These are phyloP conservation scores for Hemileia vastatrix DNA, from an alignment of 1,284 basidiomycete species.

Conservation along the genomic window DNA sequence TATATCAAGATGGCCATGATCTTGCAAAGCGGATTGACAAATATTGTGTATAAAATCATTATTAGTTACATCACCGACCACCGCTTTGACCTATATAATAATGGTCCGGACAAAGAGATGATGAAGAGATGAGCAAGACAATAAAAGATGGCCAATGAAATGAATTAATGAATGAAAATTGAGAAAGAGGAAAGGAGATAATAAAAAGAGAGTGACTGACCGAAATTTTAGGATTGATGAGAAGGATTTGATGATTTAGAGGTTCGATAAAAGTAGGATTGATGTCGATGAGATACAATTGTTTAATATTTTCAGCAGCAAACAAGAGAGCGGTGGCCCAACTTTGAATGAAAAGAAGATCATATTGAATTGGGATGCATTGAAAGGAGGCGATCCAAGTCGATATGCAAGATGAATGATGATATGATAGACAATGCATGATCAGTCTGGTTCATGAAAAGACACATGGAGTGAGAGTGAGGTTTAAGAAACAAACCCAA, in stretches of 20 bases:
- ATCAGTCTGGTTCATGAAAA: background rate
- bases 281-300: constrained; percentile 37
- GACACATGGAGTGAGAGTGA: too few relatives aligned
- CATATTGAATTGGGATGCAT: background rate
- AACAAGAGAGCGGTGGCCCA: constrained; percentile 32
- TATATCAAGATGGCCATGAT: constrained; percentile 40
- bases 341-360: background rate
- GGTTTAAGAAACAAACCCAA: constrained; percentile 28
- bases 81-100: constrained; percentile 7
- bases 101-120: too few relatives aligned
- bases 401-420: background rate
- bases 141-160: background rate
- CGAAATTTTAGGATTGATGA: constrained; percentile 33
- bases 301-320: constrained; percentile 35
- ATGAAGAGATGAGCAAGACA: background rate
- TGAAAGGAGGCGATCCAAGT: background rate
- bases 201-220: constrained; percentile 9
- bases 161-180: background rate
- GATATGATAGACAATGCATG: background rate
- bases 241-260: constrained; percentile 29
- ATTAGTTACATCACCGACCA: constrained; percentile 33
- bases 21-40: constrained; percentile 33
- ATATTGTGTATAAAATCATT: constrained; percentile 33
- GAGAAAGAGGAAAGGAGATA: background rate
- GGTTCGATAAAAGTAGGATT: constrained; percentile 33